A percentile compares a stretch with the other conserved stretches of the same genome.
phyloP scores from a whole-genome alignment of 2,329 filamentous ascomycete species.

The Magnaporthales sp. region DNA sequence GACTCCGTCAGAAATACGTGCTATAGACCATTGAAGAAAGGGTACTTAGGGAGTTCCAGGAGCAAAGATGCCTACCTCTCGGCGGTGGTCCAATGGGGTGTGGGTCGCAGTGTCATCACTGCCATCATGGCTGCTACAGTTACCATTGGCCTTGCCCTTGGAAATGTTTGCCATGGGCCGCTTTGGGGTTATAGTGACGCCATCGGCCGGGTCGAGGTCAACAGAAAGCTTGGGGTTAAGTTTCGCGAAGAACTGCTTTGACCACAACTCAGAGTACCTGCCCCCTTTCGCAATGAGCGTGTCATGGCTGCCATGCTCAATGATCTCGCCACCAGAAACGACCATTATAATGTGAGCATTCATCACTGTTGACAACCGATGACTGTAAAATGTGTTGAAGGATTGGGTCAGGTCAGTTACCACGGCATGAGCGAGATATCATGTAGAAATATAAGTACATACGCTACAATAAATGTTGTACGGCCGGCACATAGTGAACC shows the following conservation, averaged over 20 bases:
- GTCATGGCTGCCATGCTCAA: conserved; percentile 55
- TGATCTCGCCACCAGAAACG: conserved; percentile 50
- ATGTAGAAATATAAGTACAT: conserved; percentile 21
- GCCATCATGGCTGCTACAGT: background rate
- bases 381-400: conserved; percentile 28
- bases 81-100: background rate
- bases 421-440: background rate
- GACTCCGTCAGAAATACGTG: conserved; percentile 8
- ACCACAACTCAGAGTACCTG: conserved; percentile 57
- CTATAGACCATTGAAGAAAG: background rate
- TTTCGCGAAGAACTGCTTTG: conserved; percentile 38
- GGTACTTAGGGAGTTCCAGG: background rate
- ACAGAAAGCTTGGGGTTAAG: background rate
- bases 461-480: conserved; percentile 60
- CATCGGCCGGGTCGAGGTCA: background rate
- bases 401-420: background rate
- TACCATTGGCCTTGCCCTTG: background rate
- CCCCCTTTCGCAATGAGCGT: conserved; percentile 49
- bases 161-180: background rate
- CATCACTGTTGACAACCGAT: conserved; percentile 63
- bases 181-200: background rate
- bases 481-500: conserved; percentile 45
- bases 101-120: background rate
- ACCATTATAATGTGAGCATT: conserved; percentile 61
- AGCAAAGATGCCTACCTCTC: background rate